Evolutionary conservation across 345 rosid genomes (phyloP).

Genomic region (Turnera subulata): DNA sequence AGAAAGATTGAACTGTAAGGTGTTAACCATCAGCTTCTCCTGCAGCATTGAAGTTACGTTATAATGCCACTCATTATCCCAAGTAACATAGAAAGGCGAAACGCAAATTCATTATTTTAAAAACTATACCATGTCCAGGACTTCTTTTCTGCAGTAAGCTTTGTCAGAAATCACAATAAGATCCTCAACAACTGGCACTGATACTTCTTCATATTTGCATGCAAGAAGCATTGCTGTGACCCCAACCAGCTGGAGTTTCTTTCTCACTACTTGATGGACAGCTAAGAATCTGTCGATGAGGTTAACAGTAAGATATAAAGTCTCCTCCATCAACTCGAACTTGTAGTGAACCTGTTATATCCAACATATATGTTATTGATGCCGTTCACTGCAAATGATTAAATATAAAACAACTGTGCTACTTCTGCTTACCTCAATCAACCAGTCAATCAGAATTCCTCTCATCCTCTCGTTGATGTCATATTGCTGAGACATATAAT

Average conservation of each 20-base stretch:
- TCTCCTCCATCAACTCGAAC: slow-evolving; percentile 96
- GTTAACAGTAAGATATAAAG: slow-evolving; percentile 85
- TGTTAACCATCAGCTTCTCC: slow-evolving; percentile 80
- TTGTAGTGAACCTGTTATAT: slow-evolving; percentile 88
- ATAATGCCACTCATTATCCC: too few relatives aligned
- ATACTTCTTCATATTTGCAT: slow-evolving; percentile 96
- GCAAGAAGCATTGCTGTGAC: slow-evolving; percentile 95
- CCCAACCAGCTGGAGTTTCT: slow-evolving; percentile 94
- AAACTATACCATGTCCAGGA: slow-evolving; percentile 78
- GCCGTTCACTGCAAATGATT: background rate
- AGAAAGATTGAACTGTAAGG: slow-evolving; percentile 71
- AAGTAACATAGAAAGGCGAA: background rate
- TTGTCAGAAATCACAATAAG: slow-evolving; percentile 85
- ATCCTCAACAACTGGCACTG: slow-evolving; percentile 93
- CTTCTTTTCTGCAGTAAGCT: slow-evolving; percentile 81
- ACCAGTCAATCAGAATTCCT: slow-evolving; percentile 89
- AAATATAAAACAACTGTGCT: background rate
- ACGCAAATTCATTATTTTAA: background rate
- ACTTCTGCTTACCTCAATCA: slow-evolving; percentile 61
- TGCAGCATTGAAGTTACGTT: slow-evolving; percentile 23
- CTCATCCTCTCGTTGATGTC: slow-evolving; percentile 93
- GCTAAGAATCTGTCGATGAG: slow-evolving; percentile 88
- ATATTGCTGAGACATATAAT: slow-evolving; percentile 67
- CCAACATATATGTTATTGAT: slow-evolving; percentile 10
- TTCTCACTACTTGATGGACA: slow-evolving; percentile 56